Conservation (phyloP, 805 yeast species). For the Hanseniaspora meyeri region DNA sequence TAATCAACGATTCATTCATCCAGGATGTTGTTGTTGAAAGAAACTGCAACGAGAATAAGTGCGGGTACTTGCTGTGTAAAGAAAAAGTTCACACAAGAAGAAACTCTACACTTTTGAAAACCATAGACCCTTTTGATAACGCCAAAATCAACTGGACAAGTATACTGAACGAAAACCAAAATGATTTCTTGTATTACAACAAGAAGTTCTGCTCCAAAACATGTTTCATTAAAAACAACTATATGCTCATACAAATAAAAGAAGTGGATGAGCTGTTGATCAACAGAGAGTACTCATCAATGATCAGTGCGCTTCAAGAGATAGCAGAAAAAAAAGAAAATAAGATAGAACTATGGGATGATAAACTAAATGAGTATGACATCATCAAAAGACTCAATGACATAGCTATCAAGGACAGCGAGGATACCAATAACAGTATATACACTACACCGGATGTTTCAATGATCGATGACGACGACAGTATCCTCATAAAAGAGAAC, state of each 20-base stretch:
- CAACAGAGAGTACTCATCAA: constrained; percentile 3
- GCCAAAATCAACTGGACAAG: constrained; percentile 11
- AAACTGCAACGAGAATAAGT: constrained; percentile 10
- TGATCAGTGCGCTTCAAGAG: not conserved
- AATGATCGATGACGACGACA: constrained; percentile 7
- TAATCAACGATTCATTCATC: constrained; percentile 1
- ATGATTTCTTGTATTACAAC: constrained; percentile 9
- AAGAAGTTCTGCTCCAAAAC: constrained; percentile 10
- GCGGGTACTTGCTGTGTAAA: constrained; percentile 9
- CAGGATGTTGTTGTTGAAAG: constrained; percentile 11
- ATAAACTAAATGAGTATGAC: constrained; percentile 5
- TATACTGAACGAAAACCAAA: constrained; percentile 11
- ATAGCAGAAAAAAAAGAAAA: constrained; percentile 4
- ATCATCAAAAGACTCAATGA: constrained; percentile 6
- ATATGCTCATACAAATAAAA: constrained; percentile 9
- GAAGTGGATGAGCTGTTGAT: constrained; percentile 9
- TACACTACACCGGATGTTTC: constrained; percentile 7
- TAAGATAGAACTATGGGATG: constrained; percentile 13
- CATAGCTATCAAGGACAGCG: not conserved
- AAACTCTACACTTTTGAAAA: constrained; percentile 6
- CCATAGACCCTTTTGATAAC: constrained; percentile 7
- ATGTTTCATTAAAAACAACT: constrained; percentile 11
- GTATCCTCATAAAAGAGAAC: constrained; percentile 6
- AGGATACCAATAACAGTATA: not conserved
- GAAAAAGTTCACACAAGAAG: constrained; percentile 1